A percentile compares a stretch with the other conserved stretches of the same genome.
Evolutionary conservation across 805 yeast species (phyloP).

Genomic region (Candida pseudoglaebosa): DNA sequence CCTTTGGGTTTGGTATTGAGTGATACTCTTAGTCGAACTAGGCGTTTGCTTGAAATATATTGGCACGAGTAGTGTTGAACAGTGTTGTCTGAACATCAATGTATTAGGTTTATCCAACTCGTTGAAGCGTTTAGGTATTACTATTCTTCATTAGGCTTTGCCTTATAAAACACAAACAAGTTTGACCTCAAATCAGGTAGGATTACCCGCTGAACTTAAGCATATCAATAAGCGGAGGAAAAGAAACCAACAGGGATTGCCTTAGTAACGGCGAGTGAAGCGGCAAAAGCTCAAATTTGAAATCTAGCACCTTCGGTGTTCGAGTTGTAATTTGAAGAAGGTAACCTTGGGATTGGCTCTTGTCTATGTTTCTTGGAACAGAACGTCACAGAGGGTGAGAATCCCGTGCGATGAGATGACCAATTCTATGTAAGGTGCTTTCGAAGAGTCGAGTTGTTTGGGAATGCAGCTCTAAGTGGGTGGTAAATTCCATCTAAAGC

Average conservation of each 20-base stretch:
- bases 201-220: conserved; percentile 44
- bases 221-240: conserved; percentile 45
- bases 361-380: conserved; percentile 19
- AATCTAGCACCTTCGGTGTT: conserved; percentile 36
- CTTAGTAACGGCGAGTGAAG: conserved; percentile 43
- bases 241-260: conserved; percentile 45
- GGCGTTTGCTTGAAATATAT: conserved; percentile 26
- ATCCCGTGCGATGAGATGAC: conserved; percentile 33
- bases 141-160: conserved; percentile 8
- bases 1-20: conserved; percentile 27
- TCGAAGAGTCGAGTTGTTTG: conserved; percentile 35
- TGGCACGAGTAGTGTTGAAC: conserved; percentile 15
- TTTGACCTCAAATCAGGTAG: conserved; percentile 35
- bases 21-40: conserved; percentile 19
- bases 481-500: conserved; percentile 39
- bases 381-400: conserved; percentile 41
- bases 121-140: conserved; percentile 10
- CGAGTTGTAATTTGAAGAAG: conserved; percentile 40
- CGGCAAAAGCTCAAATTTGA: conserved; percentile 37
- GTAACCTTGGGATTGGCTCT: conserved; percentile 25
- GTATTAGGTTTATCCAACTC: conserved; percentile 14
- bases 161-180: conserved; percentile 17
- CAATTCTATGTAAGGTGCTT: conserved; percentile 23
- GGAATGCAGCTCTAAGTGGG: conserved; percentile 40
- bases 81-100: conserved; percentile 8